A percentile compares a stretch with the other conserved stretches of the same genome.
These are phyloP conservation scores for Entomortierella chlamydospora DNA, from an alignment of 192 early-diverging fungal genomes.

Conservation along the genomic window DNA sequence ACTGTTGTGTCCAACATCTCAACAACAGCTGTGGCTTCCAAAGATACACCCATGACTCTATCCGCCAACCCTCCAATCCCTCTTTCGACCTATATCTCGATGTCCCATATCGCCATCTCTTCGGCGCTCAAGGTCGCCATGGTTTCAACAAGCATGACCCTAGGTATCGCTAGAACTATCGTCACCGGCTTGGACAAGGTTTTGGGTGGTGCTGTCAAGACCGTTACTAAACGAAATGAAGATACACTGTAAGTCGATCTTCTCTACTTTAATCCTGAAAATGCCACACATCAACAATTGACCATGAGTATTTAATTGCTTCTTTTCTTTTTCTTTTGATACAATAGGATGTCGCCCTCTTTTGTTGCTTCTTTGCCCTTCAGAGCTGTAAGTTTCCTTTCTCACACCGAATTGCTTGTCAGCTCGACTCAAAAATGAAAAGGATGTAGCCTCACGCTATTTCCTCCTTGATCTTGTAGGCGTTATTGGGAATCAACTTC, in stretches of 20 bases:
- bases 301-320: background rate
- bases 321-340: background rate
- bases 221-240: slow-evolving; percentile 25
- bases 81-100: slow-evolving; percentile 33
- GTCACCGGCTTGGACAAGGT: slow-evolving; percentile 39
- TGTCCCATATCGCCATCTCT: slow-evolving; percentile 41
- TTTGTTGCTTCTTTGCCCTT: slow-evolving; percentile 48
- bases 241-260: background rate
- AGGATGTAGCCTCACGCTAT: too few relatives aligned
- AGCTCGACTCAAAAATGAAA: background rate
- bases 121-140: slow-evolving; percentile 48
- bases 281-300: too few relatives aligned
- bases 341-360: slow-evolving; percentile 32
- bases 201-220: slow-evolving; percentile 23
- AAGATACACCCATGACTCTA: slow-evolving; percentile 5
- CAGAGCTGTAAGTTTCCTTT: slow-evolving; percentile 37
- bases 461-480: too few relatives aligned
- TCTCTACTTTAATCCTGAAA: background rate
- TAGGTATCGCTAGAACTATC: slow-evolving; percentile 40
- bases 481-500: slow-evolving; percentile 52
- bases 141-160: slow-evolving; percentile 43
- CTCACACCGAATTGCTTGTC: background rate
- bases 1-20: background rate
- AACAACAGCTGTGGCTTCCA: background rate
- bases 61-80: slow-evolving; percentile 29